A percentile compares a stretch with the other conserved stretches of the same genome.
Conservation (phyloP, 2,329 filamentous ascomycete genomes). For the Epichloe uncinata region DNA sequence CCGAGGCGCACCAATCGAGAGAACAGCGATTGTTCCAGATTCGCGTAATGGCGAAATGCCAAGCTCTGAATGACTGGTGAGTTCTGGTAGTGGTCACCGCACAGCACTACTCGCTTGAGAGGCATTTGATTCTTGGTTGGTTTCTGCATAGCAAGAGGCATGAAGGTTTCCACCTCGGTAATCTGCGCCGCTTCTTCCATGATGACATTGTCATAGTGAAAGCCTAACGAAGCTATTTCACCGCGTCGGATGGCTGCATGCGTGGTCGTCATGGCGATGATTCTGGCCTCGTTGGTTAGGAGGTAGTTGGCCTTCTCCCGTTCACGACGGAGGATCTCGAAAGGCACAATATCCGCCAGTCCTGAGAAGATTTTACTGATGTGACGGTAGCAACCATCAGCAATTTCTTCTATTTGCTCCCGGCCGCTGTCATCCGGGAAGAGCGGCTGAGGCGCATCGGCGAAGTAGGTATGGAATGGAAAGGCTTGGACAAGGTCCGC, state of each 20-base stretch:
- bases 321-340: constrained; percentile 80
- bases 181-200: constrained; percentile 99
- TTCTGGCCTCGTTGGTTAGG: constrained; percentile 86
- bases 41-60: constrained; percentile 88
- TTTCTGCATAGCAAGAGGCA: constrained; percentile 85
- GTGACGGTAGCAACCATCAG: constrained; percentile 75
- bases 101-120: constrained; percentile 79
- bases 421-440: constrained; percentile 56
- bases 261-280: constrained; percentile 97
- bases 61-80: constrained; percentile 90
- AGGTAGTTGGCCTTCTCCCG: constrained; percentile 94
- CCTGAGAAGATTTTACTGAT: constrained; percentile 84
- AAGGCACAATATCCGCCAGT: constrained; percentile 83
- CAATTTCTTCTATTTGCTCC: constrained; percentile 59
- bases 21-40: constrained; percentile 92
- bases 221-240: constrained; percentile 83
- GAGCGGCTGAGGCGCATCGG: constrained; percentile 72
- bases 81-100: constrained; percentile 93
- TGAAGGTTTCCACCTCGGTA: constrained; percentile 94
- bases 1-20: constrained; percentile 80
- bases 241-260: constrained; percentile 89
- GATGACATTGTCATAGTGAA: constrained; percentile 93
- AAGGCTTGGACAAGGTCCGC: constrained; percentile 60
- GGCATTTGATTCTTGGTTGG: constrained; percentile 58
- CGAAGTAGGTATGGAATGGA: constrained; percentile 81